Conservation (phyloP, 2,329 filamentous ascomycete species). For the Mycosphaerella arachidis region DNA sequence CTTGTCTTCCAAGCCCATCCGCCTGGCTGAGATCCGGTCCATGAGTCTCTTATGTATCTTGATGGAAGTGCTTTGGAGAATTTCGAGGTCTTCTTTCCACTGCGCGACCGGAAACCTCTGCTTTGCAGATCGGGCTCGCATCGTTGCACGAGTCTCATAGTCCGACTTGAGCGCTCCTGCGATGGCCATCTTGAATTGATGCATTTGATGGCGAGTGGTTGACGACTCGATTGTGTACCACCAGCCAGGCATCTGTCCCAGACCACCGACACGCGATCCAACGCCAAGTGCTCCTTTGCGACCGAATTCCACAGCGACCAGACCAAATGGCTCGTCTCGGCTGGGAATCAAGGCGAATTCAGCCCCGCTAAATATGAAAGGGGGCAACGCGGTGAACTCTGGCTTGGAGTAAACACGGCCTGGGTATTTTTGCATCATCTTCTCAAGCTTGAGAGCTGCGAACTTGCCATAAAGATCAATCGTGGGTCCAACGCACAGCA, state of each 20-base stretch:
- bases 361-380: slow-evolving; percentile 62
- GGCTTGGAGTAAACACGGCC: slow-evolving; percentile 64
- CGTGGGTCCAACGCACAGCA: slow-evolving; percentile 60
- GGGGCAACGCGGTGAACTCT: slow-evolving; percentile 63
- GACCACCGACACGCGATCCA: slow-evolving; percentile 60
- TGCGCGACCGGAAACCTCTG: slow-evolving; percentile 64
- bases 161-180: slow-evolving; percentile 57
- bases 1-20: slow-evolving; percentile 30
- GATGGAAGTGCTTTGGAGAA: slow-evolving; percentile 57
- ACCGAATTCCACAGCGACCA: slow-evolving; percentile 66
- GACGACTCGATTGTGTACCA: slow-evolving; percentile 66
- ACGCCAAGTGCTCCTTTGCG: slow-evolving; percentile 64
- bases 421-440: slow-evolving; percentile 62
- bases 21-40: slow-evolving; percentile 35
- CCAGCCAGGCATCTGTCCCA: slow-evolving; percentile 68
- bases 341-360: slow-evolving; percentile 66
- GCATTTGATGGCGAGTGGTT: slow-evolving; percentile 58
- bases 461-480: slow-evolving; percentile 67
- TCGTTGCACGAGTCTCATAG: slow-evolving; percentile 52
- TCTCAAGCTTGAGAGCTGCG: slow-evolving; percentile 59
- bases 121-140: slow-evolving; percentile 61
- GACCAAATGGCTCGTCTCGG: slow-evolving; percentile 64
- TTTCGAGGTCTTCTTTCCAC: slow-evolving; percentile 62
- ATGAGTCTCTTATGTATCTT: slow-evolving; percentile 50
- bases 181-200: slow-evolving; percentile 63